Base-by-base conservation (phyloP, 1,284 basidiomycete species). In the Moesziomyces antarcticus region DNA sequence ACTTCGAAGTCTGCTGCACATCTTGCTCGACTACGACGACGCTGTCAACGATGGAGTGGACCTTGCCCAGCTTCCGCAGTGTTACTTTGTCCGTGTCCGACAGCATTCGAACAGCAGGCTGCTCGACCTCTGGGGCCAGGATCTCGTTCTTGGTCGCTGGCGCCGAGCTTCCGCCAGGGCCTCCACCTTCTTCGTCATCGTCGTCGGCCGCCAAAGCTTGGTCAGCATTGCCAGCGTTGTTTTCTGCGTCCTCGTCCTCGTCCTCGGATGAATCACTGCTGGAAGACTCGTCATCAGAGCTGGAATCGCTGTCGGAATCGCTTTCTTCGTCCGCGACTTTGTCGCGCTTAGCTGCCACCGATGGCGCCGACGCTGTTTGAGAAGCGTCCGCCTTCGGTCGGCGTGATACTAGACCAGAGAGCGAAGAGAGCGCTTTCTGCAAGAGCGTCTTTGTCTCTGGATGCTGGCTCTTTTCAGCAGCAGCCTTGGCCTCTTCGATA, bases 1-100 rank as follows among this genome's bases (percentile, higher is more conserved):
- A 18, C 18, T 45, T 35, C 41, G 50, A 52, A 21, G 50, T 57
- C 30, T 61, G 55, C 7, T 52, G 69, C 7, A 73, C 65, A 22
- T 81, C 77, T 49, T 83, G 81, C 48, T 77, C 78, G 13, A 83
- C 59, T 3, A 83, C 75, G 0, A 83, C 78, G 6, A 81, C 79
- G 47, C 69, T 73, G 63, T 80, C 77, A 16, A 83, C 78, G 45
- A 83, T 78, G 10, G 80, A 82, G 45, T 78, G 78, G 44, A 83
- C 59, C 18, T 57, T 55, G 9, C 81, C 81, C 10, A 83, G 69
- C 33, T 61, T 70, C 16, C 70, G 56, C 16, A 79, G 18, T 1
- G 73, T 63, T 7, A 60, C 46, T n/a, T 70, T 51, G 8, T 80
- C 77, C 7, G 41, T 56, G 10, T 63, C 55, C 10, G 63, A 45